phyloP scores from a whole-genome alignment of 352 stramenopile species.

The Elongisporangium undulatum region DNA sequence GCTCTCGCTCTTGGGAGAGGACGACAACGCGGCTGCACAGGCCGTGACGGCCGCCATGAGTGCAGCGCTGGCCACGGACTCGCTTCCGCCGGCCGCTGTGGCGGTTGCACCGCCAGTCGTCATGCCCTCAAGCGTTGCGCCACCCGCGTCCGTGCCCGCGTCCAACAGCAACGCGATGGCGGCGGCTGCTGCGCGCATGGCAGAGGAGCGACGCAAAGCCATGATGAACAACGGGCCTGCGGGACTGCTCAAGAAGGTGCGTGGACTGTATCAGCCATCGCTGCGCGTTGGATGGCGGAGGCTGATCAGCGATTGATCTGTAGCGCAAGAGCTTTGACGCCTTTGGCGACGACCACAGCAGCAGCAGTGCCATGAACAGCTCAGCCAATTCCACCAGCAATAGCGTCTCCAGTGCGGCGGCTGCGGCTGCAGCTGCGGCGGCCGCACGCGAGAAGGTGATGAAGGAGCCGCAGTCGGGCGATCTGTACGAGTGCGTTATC shows the following conservation, averaged over 20 bases:
- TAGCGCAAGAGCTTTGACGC: constrained; percentile 56
- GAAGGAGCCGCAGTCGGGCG: constrained; percentile 75
- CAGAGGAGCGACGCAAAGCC: background rate
- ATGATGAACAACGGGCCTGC: background rate
- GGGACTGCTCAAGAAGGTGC: constrained; percentile 7
- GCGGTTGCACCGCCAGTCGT: background rate
- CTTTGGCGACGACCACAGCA: constrained; percentile 28
- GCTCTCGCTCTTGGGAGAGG: constrained; percentile 29
- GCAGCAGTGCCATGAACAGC: constrained; percentile 14
- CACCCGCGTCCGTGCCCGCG: background rate
- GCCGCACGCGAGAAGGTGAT: constrained; percentile 72
- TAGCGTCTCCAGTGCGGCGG: constrained; percentile 11
- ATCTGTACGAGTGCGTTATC: constrained; percentile 85
- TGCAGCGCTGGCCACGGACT: constrained; percentile 5
- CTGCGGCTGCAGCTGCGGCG: constrained; percentile 22
- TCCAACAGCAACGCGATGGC: constrained; percentile 7
- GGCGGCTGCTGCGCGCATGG: constrained; percentile 10
- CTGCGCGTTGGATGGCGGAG: background rate
- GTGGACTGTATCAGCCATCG: background rate
- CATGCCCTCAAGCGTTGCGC: background rate
- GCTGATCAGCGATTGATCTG: background rate
- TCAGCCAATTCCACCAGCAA: constrained; percentile 3
- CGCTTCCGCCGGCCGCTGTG: constrained; percentile 4
- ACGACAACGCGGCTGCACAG: background rate
- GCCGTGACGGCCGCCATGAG: constrained; percentile 4